Base-by-base conservation (phyloP, 1,139 yeast species). In the Entelexis sorbosivorans region DNA sequence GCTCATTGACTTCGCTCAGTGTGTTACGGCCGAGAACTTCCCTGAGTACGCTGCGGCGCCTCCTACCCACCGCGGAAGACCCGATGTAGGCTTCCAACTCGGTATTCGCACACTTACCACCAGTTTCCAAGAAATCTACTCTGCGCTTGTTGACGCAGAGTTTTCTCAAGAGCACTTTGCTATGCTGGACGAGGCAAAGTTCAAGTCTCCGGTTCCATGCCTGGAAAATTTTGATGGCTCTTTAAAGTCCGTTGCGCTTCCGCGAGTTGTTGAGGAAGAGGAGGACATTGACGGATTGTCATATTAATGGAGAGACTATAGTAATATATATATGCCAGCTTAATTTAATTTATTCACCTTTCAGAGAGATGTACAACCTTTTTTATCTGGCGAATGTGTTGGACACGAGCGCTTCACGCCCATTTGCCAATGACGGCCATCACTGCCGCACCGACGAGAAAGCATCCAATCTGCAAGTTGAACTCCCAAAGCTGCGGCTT, bases 1-100 rank as follows among this genome's bases (percentile, higher is more conserved):
- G 56, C 76, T 93, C 54, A 91, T 93, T 58, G 99, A 93, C 69
- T 93, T 93, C 73, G 97, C 97, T 1, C 95, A 91, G 63, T 84
- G 95, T 61, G 82, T 87, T 24, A 83, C 89, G n/a, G 79, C 80
- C 6, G 83, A 77, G 38, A 79, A 77, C 57, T 61, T 66, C 28
- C 68, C 73, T 3, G 64, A 66, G 3, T 59, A 62, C 40, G 73
- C 73, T 44, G 72, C 73, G 1, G 77, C 76, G 38, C 95, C 96
- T 1, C 96, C 96, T 1, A 70, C 67, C 47, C 81, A 81, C 61
- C 78, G 79, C 1, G 68, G 72, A 14, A 63, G 69, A 31, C 80
- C 87, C 2, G 99, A 93, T 67, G 65, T 69, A 58, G 99, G 99
- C 1, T 93, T 87, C 65, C 69, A 89, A 45, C 74, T 91, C 44